Evolutionary conservation across 208 protist genomes (phyloP).

Genomic region (Tetramitus jugosus): DNA sequence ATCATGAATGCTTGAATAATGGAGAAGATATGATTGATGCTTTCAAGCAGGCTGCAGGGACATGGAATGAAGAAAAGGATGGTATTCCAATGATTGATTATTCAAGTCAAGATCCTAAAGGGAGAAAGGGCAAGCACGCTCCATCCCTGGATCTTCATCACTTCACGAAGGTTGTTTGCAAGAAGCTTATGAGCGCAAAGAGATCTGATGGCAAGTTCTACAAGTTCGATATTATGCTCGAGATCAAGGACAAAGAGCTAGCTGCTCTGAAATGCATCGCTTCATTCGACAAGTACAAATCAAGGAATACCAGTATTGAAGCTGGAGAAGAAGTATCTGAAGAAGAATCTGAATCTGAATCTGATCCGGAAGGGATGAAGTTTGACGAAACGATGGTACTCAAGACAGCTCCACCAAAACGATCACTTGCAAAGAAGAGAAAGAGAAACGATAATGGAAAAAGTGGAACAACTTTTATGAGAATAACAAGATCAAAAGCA

Average conservation of each 20-base stretch:
- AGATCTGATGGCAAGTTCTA: not conserved
- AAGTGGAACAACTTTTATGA: no score
- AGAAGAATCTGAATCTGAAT: not conserved
- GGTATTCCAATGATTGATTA: slow-evolving; percentile 13
- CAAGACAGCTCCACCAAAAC: not conserved
- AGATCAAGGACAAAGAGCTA: slow-evolving; percentile 15
- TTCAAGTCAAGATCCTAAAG: not conserved
- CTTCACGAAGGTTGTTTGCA: not conserved
- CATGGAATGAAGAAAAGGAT: not conserved
- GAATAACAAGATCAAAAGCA: no score
- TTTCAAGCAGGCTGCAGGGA: not conserved
- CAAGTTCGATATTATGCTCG: slow-evolving; percentile 12
- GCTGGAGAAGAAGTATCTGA: not conserved
- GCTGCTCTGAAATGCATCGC: not conserved
- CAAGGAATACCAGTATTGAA: not conserved
- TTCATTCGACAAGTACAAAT: not conserved
- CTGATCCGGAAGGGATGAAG: not conserved
- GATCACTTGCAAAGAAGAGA: not conserved
- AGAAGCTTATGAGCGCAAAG: not conserved
- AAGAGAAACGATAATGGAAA: not conserved
- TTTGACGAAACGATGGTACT: not conserved
- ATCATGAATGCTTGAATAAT: slow-evolving; percentile 15
- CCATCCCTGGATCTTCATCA: not conserved
- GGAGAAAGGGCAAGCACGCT: not conserved
- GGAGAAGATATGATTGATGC: not conserved